These are phyloP conservation scores for Maudiozyma humilis DNA, from an alignment of 1,139 yeast species.

Conservation along the genomic window DNA sequence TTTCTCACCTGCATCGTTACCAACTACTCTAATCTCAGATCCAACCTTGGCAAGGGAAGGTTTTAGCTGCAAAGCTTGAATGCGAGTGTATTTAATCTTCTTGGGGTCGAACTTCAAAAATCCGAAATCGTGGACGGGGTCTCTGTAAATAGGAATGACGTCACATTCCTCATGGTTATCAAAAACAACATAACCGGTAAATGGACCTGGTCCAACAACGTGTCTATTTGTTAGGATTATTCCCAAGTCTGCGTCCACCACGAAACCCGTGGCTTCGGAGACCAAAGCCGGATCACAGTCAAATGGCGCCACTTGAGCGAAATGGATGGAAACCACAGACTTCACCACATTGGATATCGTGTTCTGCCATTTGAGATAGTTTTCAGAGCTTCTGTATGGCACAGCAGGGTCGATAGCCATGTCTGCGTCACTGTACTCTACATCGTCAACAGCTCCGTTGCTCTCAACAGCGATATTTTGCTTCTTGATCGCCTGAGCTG, in stretches of 20 bases:
- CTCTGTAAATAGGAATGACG: conserved; percentile 74
- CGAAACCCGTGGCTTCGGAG: conserved; percentile 90
- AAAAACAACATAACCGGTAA: conserved; percentile 81
- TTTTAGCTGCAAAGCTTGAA: conserved; percentile 55
- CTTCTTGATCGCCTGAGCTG: conserved; percentile 1
- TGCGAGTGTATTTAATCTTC: conserved; percentile 63
- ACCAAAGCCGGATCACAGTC: conserved; percentile 79
- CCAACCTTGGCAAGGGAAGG: conserved; percentile 87
- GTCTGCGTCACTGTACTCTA: conserved; percentile 2
- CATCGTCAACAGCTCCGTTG: background rate
- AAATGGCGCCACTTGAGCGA: conserved; percentile 76
- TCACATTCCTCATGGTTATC: conserved; percentile 93
- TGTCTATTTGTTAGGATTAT: conserved; percentile 85
- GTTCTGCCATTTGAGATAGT: conserved; percentile 55
- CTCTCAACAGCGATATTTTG: background rate
- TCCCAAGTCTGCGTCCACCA: conserved; percentile 78
- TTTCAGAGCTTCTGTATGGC: conserved; percentile 14
- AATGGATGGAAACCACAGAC: conserved; percentile 83
- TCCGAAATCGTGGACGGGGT: conserved; percentile 82
- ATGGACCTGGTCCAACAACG: conserved; percentile 93
- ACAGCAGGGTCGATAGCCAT: background rate
- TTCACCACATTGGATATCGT: conserved; percentile 78
- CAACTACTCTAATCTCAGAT: conserved; percentile 85
- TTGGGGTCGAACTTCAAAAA: conserved; percentile 68
- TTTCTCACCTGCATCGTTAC: conserved; percentile 95